Evolutionary conservation across 1,284 basidiomycete genomes (phyloP).

Genomic region (Pisolithus thermaeus): DNA sequence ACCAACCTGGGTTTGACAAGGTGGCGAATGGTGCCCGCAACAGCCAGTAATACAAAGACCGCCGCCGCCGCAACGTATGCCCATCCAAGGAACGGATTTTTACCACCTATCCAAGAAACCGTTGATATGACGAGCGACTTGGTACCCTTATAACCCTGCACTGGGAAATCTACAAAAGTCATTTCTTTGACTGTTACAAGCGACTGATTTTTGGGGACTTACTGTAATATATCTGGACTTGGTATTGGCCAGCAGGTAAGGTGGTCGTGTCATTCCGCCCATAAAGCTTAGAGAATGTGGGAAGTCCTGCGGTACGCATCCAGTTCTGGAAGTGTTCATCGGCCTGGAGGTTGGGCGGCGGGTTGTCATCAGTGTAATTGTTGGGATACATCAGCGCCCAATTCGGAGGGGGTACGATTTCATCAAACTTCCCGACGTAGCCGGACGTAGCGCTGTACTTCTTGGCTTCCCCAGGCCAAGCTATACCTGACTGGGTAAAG

Average conservation of each 20-base stretch:
- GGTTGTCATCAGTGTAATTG: slow-evolving; percentile 62
- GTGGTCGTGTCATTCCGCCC: slow-evolving; percentile 81
- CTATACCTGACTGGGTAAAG: slow-evolving; percentile 81
- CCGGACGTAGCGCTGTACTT: slow-evolving; percentile 70
- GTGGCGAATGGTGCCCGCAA: slow-evolving; percentile 88
- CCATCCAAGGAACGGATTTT: slow-evolving; percentile 96
- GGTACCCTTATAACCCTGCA: slow-evolving; percentile 86
- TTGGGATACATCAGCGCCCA: slow-evolving; percentile 74
- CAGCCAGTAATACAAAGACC: slow-evolving; percentile 83
- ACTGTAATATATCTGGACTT: slow-evolving; percentile 81
- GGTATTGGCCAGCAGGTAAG: slow-evolving; percentile 75
- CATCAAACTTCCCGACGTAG: slow-evolving; percentile 46
- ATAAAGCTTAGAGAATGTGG: slow-evolving; percentile 95
- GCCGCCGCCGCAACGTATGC: slow-evolving; percentile 89
- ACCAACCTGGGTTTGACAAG: slow-evolving; percentile 86
- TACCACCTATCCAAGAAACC: slow-evolving; percentile 96
- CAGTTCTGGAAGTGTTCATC: slow-evolving; percentile 99
- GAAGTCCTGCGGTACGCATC: slow-evolving; percentile 98
- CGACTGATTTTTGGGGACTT: slow-evolving; percentile 25
- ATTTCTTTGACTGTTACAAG: slow-evolving; percentile 6
- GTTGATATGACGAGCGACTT: slow-evolving; percentile 97
- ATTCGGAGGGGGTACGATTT: slow-evolving; percentile 90
- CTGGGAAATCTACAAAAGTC: slow-evolving; percentile 78
- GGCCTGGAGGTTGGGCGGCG: slow-evolving; percentile 69
- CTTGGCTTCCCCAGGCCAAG: slow-evolving; percentile 91